phyloP scores from a whole-genome alignment of 2,329 filamentous ascomycete genomes.

The Neurospora crassa region DNA sequence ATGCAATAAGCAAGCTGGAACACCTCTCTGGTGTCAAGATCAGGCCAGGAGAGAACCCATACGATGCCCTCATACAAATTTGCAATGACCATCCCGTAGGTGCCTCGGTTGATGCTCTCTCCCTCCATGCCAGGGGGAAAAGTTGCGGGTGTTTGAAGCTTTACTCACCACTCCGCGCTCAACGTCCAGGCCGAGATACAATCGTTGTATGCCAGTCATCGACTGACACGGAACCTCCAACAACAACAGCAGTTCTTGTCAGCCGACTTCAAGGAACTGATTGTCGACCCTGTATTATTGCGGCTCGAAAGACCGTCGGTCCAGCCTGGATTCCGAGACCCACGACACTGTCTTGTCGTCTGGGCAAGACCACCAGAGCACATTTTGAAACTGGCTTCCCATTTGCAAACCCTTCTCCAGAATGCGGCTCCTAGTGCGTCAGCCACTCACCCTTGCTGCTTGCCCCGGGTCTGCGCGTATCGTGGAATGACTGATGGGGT shows the following conservation, averaged over 20 bases:
- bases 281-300: conserved; percentile 65
- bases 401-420: conserved; percentile 58
- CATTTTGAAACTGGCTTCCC: conserved; percentile 55
- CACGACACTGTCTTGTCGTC: conserved; percentile 73
- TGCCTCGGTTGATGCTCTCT: conserved; percentile 8
- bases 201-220: conserved; percentile 62
- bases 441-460: neutral
- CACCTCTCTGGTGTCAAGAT: conserved; percentile 43
- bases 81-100: conserved; percentile 59
- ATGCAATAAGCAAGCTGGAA: conserved; percentile 41
- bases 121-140: neutral
- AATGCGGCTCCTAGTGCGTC: conserved; percentile 59
- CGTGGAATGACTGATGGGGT: conserved; percentile 1
- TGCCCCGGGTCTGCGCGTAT: conserved; percentile 3
- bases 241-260: conserved; percentile 67
- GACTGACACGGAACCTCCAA: conserved; percentile 63
- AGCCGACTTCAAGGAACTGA: conserved; percentile 57
- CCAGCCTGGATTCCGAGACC: conserved; percentile 63
- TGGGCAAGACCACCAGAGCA: conserved; percentile 76
- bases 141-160: neutral
- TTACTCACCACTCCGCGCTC: neutral
- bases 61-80: conserved; percentile 60
- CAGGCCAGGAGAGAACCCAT: conserved; percentile 58
- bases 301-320: conserved; percentile 55
- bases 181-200: conserved; percentile 54